Evolutionary conservation across 2,329 filamentous ascomycete genomes (phyloP).

Genomic region (Westerdykella aurantiaca): DNA sequence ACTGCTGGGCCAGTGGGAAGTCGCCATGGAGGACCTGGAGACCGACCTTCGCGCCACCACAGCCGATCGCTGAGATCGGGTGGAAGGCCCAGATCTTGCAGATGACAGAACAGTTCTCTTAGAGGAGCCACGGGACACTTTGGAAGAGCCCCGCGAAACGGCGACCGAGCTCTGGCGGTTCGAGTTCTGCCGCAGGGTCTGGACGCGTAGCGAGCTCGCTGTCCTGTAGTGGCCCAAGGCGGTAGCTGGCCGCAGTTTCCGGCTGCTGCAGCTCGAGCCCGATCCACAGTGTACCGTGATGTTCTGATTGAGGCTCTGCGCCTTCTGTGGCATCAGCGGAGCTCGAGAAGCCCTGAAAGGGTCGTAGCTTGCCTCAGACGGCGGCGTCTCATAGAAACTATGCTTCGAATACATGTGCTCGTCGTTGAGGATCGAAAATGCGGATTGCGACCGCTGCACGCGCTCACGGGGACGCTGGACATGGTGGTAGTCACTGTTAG

Average conservation of each 20-base stretch:
- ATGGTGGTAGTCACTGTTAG: slow-evolving; percentile 78
- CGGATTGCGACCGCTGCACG: slow-evolving; percentile 47
- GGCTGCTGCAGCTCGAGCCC: slow-evolving; percentile 22
- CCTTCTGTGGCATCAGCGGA: slow-evolving; percentile 36
- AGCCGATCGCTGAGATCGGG: slow-evolving; percentile 18
- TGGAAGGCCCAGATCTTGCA: slow-evolving; percentile 10
- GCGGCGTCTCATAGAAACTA: slow-evolving; percentile 46
- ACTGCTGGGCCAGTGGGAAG: slow-evolving; percentile 44
- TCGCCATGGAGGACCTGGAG: slow-evolving; percentile 42
- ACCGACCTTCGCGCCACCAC: slow-evolving; percentile 17
- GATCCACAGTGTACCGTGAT: slow-evolving; percentile 60
- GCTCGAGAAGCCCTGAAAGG: slow-evolving; percentile 69
- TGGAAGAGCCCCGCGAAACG: no score
- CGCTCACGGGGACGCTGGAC: slow-evolving; percentile 17
- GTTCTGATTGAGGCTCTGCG: slow-evolving; percentile 57
- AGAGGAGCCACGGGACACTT: slow-evolving; percentile 27
- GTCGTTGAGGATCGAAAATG: slow-evolving; percentile 53
- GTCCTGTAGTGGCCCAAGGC: slow-evolving; percentile 35
- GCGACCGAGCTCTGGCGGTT: slow-evolving; percentile 23
- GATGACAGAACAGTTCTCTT: slow-evolving; percentile 22
- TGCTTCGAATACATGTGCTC: slow-evolving; percentile 46
- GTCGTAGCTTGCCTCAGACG: slow-evolving; percentile 65
- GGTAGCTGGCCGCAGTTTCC: slow-evolving; percentile 33
- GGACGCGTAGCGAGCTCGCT: slow-evolving; percentile 40
- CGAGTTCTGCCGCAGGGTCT: slow-evolving; percentile 31